Evolutionary conservation across 495 filamentous ascomycete genomes (phyloP).

Genomic region (Talaromyces wortmannii): DNA sequence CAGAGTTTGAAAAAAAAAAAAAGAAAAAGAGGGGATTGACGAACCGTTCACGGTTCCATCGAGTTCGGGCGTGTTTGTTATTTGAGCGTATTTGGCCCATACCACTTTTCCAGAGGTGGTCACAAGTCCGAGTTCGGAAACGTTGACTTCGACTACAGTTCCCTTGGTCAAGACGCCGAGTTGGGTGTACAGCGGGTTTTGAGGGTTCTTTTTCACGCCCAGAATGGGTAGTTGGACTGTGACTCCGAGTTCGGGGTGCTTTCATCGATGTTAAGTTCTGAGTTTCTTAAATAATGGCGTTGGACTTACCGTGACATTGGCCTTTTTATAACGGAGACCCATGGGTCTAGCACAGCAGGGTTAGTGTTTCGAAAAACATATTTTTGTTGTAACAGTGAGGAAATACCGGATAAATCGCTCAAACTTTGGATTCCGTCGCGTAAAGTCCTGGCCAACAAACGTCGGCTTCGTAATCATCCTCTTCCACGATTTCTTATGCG

Average conservation of each 20-base stretch:
- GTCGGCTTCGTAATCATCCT: conserved; percentile 91
- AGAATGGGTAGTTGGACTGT: conserved; percentile 93
- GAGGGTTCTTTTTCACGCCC: conserved; percentile 96
- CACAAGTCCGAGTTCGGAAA: conserved; percentile 80
- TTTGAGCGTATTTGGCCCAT: conserved; percentile 81
- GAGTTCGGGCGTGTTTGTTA: conserved; percentile 65
- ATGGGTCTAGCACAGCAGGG: conserved; percentile 52
- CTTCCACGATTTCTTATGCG: conserved; percentile 80
- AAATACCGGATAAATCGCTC: conserved; percentile 64
- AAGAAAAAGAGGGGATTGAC: conserved; percentile 5
- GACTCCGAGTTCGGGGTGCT: conserved; percentile 72
- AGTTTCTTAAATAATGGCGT: background rate
- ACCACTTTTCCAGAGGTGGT: conserved; percentile 91
- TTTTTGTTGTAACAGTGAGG: conserved; percentile 12
- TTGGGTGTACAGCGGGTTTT: conserved; percentile 91
- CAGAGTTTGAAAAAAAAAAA: background rate
- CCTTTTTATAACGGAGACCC: conserved; percentile 89
- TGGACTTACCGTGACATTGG: conserved; percentile 66
- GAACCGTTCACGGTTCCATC: conserved; percentile 70
- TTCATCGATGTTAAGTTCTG: background rate
- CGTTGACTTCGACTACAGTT: conserved; percentile 94
- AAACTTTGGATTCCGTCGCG: conserved; percentile 87
- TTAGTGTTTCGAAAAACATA: too few species aligned
- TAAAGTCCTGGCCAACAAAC: conserved; percentile 88
- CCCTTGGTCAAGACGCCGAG: conserved; percentile 91